Conservation (phyloP, 2,329 filamentous ascomycete genomes). For the Thelonectria rubi region DNA sequence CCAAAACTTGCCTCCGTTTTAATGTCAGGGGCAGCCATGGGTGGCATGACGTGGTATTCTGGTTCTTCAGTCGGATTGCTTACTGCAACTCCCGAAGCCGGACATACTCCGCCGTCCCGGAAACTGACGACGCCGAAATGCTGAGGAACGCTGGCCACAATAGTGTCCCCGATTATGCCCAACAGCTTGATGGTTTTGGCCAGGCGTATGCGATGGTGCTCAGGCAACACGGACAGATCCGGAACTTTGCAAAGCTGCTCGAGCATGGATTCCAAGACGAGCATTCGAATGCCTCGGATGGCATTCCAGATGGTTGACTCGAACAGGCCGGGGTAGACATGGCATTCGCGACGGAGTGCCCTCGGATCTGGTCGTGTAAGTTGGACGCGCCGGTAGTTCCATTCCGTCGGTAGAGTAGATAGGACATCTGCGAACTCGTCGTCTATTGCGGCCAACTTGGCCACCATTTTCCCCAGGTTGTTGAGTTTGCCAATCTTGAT, state of each 20-base stretch:
- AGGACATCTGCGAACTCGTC: conserved; percentile 53
- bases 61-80: conserved; percentile 45
- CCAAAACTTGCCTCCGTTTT: background rate
- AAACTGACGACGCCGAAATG: conserved; percentile 59
- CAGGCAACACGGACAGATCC: conserved; percentile 39
- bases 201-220: conserved; percentile 48
- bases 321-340: conserved; percentile 56
- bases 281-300: conserved; percentile 56
- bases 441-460: conserved; percentile 52
- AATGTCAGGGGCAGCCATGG: conserved; percentile 25
- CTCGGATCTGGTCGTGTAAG: conserved; percentile 52
- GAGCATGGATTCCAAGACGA: conserved; percentile 59
- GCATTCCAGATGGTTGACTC: conserved; percentile 60
- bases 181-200: conserved; percentile 51
- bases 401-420: conserved; percentile 50
- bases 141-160: conserved; percentile 59
- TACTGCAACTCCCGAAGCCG: conserved; percentile 28
- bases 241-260: conserved; percentile 49
- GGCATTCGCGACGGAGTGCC: conserved; percentile 53
- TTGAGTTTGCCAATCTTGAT: conserved; percentile 52
- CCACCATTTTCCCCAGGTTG: conserved; percentile 48
- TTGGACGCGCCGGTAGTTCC: conserved; percentile 54
- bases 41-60: conserved; percentile 45
- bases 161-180: conserved; percentile 51
- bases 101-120: conserved; percentile 45